Evolutionary conservation across 306 rosid genomes (phyloP).

Genomic region (Sindora glabra): DNA sequence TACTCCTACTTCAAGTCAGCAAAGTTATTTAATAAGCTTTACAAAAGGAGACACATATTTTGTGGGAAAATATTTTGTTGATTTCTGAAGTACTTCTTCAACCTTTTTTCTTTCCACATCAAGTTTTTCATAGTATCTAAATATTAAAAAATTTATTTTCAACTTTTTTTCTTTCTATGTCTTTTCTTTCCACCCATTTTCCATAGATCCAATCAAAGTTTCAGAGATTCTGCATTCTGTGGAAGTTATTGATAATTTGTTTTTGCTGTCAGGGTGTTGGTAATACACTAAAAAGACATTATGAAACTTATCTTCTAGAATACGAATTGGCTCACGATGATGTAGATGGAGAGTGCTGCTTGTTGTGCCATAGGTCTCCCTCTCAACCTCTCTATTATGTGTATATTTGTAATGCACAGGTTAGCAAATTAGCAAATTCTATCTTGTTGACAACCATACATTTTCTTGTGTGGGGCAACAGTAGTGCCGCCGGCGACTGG

Average conservation of each 20-base stretch:
- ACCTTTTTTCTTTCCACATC: too few relatives aligned
- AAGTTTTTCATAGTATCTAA: too few relatives aligned
- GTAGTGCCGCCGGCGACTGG: slow-evolving; percentile 99
- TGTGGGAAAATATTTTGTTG: too few relatives aligned
- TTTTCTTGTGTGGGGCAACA: slow-evolving; percentile 36
- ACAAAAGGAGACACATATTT: too few relatives aligned
- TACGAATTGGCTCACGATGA: slow-evolving; percentile 94
- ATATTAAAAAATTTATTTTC: too few relatives aligned
- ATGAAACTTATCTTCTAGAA: slow-evolving; percentile 86
- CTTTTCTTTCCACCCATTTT: too few relatives aligned
- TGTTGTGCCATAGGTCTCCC: slow-evolving; percentile 43
- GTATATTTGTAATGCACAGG: background rate
- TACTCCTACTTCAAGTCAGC: too few relatives aligned
- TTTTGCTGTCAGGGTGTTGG: slow-evolving; percentile 83
- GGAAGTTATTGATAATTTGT: background rate
- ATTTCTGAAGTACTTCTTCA: too few relatives aligned
- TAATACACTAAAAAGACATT: slow-evolving; percentile 88
- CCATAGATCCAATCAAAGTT: too few relatives aligned
- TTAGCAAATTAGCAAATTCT: background rate
- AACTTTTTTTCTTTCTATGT: too few relatives aligned
- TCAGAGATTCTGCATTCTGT: background rate
- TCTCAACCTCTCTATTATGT: background rate
- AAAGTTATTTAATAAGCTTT: too few relatives aligned
- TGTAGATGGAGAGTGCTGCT: slow-evolving; percentile 97
- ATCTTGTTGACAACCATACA: slow-evolving; percentile 8